Evolutionary conservation across 495 filamentous ascomycete species (phyloP).

Genomic region (Aspergillus indologenus): DNA sequence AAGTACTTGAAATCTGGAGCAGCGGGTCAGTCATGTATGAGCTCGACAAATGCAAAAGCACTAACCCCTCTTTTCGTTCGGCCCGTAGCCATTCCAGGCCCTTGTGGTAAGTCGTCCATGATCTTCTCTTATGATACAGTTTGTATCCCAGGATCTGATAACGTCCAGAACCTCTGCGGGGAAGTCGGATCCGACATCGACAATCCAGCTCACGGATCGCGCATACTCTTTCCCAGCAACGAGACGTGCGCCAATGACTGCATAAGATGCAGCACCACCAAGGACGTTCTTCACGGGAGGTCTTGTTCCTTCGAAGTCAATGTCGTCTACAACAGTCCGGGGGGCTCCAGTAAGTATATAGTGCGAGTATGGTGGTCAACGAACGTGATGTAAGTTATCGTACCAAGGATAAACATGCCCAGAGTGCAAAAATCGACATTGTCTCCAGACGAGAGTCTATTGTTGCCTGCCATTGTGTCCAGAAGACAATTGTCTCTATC

Average conservation of each 20-base stretch:
- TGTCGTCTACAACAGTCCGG: slow-evolving; percentile 66
- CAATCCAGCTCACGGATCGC: slow-evolving; percentile 77
- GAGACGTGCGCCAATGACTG: slow-evolving; percentile 82
- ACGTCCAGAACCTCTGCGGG: slow-evolving; percentile 58
- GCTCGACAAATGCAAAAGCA: neutral
- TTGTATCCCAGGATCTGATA: slow-evolving; percentile 71
- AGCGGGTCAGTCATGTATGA: slow-evolving; percentile 29
- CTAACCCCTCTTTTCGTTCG: slow-evolving; percentile 54
- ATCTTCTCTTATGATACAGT: slow-evolving; percentile 63
- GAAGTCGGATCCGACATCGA: slow-evolving; percentile 88
- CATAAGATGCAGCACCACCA: slow-evolving; percentile 84
- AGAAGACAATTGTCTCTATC: neutral
- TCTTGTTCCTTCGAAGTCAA: slow-evolving; percentile 61
- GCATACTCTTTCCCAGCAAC: slow-evolving; percentile 55
- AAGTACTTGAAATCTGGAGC: slow-evolving; percentile 75
- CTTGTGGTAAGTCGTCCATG: slow-evolving; percentile 73
- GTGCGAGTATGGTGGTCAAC: slow-evolving; percentile 1
- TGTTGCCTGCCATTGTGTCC: slow-evolving; percentile 18
- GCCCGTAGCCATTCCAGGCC: slow-evolving; percentile 84
- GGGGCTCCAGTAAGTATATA: slow-evolving; percentile 22
- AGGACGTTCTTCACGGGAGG: slow-evolving; percentile 66
- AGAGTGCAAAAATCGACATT: slow-evolving; percentile 78
- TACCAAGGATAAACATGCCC: slow-evolving; percentile 97
- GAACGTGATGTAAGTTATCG: slow-evolving; percentile 17
- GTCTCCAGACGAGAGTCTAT: neutral